Percentiles rank a stretch among this genome's conserved stretches.
Conservation (phyloP, 208 protist species). For the Trypanosoma scelopori region DNA sequence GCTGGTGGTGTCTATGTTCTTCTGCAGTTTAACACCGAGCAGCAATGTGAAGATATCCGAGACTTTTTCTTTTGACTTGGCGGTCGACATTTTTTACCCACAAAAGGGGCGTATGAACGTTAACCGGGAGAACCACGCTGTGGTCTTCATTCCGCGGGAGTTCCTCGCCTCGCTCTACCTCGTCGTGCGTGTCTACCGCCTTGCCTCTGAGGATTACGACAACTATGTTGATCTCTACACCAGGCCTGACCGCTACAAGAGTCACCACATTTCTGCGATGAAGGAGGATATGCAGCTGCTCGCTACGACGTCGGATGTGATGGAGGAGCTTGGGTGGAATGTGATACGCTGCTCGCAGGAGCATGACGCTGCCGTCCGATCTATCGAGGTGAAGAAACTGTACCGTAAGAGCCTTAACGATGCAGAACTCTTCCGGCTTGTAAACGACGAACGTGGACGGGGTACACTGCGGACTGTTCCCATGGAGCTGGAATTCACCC, state of each 20-base stretch:
- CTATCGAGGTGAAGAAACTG: slow-evolving; percentile 36
- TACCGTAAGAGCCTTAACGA: slow-evolving; percentile 64
- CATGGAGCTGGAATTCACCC: slow-evolving; percentile 49
- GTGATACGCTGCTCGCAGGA: slow-evolving; percentile 7
- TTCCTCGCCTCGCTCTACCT: slow-evolving; percentile 72
- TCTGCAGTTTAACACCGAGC: slow-evolving; percentile 60
- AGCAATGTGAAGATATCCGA: slow-evolving; percentile 73
- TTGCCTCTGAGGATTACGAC: slow-evolving; percentile 78
- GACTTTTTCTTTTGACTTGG: slow-evolving; percentile 87
- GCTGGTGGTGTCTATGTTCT: slow-evolving; percentile 50
- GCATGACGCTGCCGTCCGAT: slow-evolving; percentile 20
- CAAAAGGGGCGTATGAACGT: slow-evolving; percentile 68
- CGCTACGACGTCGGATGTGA: slow-evolving; percentile 63
- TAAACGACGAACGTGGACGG: slow-evolving; percentile 45
- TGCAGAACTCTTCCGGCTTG: slow-evolving; percentile 45
- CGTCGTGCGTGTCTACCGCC: slow-evolving; percentile 66
- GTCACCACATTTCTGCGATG: slow-evolving; percentile 74
- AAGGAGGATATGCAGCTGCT: slow-evolving; percentile 85
- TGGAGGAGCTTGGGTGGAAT: slow-evolving; percentile 85
- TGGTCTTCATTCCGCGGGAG: slow-evolving; percentile 80
- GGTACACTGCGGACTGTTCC: slow-evolving; percentile 55
- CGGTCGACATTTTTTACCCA: slow-evolving; percentile 80
- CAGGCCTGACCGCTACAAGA: slow-evolving; percentile 79
- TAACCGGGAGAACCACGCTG: slow-evolving; percentile 55
- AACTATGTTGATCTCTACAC: slow-evolving; percentile 84